Percentiles rank a stretch among this genome's conserved stretches.
phyloP scores from a whole-genome alignment of 2,329 filamentous ascomycete genomes.

The Coniochaeta hoffmannii region DNA sequence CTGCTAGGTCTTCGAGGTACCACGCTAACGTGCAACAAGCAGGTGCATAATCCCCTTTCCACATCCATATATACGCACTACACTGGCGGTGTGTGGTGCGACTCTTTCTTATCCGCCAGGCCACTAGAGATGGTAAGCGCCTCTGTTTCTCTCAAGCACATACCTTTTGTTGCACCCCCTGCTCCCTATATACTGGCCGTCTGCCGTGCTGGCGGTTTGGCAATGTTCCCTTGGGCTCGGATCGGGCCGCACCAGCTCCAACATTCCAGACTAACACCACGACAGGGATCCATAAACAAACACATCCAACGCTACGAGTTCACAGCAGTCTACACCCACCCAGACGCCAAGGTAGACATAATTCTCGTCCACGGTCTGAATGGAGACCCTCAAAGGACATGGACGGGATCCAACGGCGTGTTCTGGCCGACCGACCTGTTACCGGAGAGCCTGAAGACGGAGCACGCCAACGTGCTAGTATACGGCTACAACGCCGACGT shows the following conservation, averaged over 20 bases:
- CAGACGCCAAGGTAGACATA: constrained; percentile 54
- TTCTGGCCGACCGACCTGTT: constrained; percentile 67
- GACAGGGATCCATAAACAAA: constrained; percentile 40
- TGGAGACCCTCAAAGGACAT: constrained; percentile 57
- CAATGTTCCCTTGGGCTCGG: not conserved
- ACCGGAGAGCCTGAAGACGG: constrained; percentile 47
- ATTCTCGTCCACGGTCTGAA: constrained; percentile 67
- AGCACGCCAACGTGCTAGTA: constrained; percentile 57
- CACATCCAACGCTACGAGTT: constrained; percentile 49
- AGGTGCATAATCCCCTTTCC: too few species aligned
- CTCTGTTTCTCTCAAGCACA: not conserved
- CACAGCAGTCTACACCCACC: constrained; percentile 51
- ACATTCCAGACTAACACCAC: constrained; percentile 1
- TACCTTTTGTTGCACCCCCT: not conserved
- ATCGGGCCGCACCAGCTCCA: constrained; percentile 1
- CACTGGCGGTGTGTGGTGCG: not conserved
- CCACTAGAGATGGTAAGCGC: not conserved
- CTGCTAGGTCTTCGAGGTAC: too few species aligned
- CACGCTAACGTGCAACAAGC: too few species aligned
- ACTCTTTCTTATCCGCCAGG: not conserved
- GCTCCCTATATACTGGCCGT: not conserved
- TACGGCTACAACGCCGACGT: constrained; percentile 71
- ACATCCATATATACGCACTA: not conserved
- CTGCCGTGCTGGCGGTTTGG: not conserved
- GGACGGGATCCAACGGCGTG: constrained; percentile 46